Percentiles rank a stretch among this genome's conserved stretches.
Conservation (phyloP, 352 stramenopile genomes). For the Phytophthora macrochlamydospora region DNA sequence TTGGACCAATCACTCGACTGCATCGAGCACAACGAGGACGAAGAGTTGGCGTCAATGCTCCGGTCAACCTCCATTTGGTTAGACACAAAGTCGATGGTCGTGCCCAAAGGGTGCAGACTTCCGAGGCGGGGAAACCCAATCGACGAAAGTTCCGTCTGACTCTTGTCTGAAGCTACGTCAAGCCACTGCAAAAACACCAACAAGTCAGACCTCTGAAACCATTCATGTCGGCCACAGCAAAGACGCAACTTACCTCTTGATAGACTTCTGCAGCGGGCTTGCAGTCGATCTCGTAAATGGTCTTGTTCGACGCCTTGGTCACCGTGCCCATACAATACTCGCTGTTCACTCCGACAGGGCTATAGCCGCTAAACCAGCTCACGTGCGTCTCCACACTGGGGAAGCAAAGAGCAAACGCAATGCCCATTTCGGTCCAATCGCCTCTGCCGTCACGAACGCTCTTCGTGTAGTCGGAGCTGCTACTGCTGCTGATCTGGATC, state of each 20-base stretch:
- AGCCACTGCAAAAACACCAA: conserved; percentile 57
- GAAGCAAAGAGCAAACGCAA: conserved; percentile 84
- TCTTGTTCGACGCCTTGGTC: conserved; percentile 87
- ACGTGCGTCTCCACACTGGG: conserved; percentile 88
- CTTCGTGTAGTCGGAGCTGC: conserved; percentile 81
- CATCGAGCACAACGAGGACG: conserved; percentile 75
- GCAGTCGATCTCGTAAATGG: conserved; percentile 87
- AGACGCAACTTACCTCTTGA: conserved; percentile 55
- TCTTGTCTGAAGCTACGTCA: conserved; percentile 77
- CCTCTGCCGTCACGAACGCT: conserved; percentile 69
- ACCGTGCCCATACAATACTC: conserved; percentile 88
- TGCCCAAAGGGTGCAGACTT: conserved; percentile 83
- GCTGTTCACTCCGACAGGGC: conserved; percentile 69
- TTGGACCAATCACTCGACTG: conserved; percentile 83
- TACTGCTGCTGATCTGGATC: conserved; percentile 89
- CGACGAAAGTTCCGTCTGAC: conserved; percentile 66
- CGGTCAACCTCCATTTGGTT: conserved; percentile 76
- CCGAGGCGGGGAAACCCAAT: conserved; percentile 84
- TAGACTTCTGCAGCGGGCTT: conserved; percentile 84
- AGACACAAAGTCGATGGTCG: conserved; percentile 79
- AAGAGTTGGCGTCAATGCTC: conserved; percentile 52
- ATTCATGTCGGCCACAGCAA: neutral
- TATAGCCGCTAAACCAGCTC: conserved; percentile 89
- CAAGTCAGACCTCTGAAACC: neutral
- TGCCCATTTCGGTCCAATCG: conserved; percentile 83